Conservation (phyloP, 495 filamentous ascomycete genomes). For the Letharia columbiana region DNA sequence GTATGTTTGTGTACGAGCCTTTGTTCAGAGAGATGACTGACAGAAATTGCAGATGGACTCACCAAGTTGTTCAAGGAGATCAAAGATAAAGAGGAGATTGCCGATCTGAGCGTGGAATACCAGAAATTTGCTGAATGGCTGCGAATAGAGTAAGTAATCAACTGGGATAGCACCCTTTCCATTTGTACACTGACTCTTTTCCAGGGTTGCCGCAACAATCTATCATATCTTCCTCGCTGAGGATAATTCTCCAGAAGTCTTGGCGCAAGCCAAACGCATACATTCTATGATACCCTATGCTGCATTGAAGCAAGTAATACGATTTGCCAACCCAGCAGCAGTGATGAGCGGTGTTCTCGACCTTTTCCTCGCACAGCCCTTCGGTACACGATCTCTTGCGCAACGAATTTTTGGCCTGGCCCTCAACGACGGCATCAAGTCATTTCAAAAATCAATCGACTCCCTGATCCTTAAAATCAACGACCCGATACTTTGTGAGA, state of each 20-base stretch:
- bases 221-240: slow-evolving; percentile 97
- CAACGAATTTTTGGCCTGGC: slow-evolving; percentile 91
- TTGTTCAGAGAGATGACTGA: slow-evolving; percentile 19
- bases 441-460: slow-evolving; percentile 78
- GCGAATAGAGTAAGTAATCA: slow-evolving; percentile 62
- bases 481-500: slow-evolving; percentile 69
- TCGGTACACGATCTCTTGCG: slow-evolving; percentile 79
- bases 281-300: slow-evolving; percentile 91
- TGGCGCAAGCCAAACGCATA: slow-evolving; percentile 86
- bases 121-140: slow-evolving; percentile 98
- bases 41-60: slow-evolving; percentile 55
- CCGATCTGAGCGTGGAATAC: slow-evolving; percentile 86
- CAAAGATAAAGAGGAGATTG: slow-evolving; percentile 72
- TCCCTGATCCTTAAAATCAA: slow-evolving; percentile 62
- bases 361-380: slow-evolving; percentile 89
- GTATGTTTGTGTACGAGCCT: slow-evolving; percentile 40
- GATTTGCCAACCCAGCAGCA: slow-evolving; percentile 88
- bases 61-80: slow-evolving; percentile 92
- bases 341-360: slow-evolving; percentile 92
- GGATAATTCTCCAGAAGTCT: slow-evolving; percentile 92
- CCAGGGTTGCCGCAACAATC: slow-evolving; percentile 78
- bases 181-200: slow-evolving; percentile 3
- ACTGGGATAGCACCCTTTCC: neutral
- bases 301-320: slow-evolving; percentile 89
- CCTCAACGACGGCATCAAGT: slow-evolving; percentile 77